A percentile compares a stretch with the other conserved stretches of the same genome.
Evolutionary conservation across 2,329 filamentous ascomycete genomes (phyloP).

Genomic region (Chaetomium olivaceum): DNA sequence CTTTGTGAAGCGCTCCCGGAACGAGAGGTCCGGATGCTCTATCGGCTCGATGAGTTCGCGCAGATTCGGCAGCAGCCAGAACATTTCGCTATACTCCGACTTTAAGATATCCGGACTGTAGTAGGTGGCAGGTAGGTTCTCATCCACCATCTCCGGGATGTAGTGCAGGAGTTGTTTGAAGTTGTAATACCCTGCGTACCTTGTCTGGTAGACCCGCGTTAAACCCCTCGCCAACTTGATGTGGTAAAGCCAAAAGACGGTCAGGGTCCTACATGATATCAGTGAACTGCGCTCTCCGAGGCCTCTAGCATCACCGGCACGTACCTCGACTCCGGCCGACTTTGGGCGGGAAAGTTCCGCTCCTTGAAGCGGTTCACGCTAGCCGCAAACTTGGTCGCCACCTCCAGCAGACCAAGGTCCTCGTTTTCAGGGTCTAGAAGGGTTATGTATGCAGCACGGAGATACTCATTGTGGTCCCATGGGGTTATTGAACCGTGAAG

Average conservation of each 20-base stretch:
- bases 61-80: constrained; percentile 27
- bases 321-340: constrained; percentile 25
- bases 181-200: background rate
- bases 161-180: constrained; percentile 10
- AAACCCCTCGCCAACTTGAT: constrained; percentile 17
- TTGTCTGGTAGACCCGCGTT: background rate
- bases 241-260: constrained; percentile 31
- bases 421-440: constrained; percentile 15
- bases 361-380: constrained; percentile 19
- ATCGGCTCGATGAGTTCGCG: constrained; percentile 3
- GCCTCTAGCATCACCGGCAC: background rate
- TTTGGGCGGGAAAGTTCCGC: constrained; percentile 7
- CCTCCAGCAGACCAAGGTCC: constrained; percentile 19
- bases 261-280: constrained; percentile 18
- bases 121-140: constrained; percentile 20
- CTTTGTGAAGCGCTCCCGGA: constrained; percentile 2
- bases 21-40: background rate
- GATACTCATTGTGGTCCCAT: constrained; percentile 25
- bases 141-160: constrained; percentile 16
- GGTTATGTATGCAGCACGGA: constrained; percentile 23
- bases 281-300: background rate
- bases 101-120: constrained; percentile 21
- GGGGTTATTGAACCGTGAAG: constrained; percentile 1
- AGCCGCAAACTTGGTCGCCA: constrained; percentile 25
- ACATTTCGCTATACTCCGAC: constrained; percentile 16